Percentiles rank a stretch among this genome's conserved stretches.
Conservation (phyloP, 2,329 filamentous ascomycete species). For the Aschersonia sp. region DNA sequence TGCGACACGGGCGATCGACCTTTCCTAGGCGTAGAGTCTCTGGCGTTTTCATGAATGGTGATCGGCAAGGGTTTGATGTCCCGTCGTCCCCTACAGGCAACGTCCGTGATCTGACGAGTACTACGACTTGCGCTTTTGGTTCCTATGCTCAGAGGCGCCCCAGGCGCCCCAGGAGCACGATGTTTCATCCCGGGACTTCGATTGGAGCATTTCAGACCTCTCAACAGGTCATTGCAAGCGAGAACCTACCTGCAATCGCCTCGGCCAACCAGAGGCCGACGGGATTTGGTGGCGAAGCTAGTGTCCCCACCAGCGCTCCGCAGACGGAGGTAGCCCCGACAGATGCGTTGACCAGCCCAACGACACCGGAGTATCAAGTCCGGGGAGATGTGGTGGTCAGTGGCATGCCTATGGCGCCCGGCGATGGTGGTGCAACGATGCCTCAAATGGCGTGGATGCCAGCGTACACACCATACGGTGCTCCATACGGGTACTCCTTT, state of each 20-base stretch:
- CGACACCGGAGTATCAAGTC: neutral
- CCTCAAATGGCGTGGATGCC: slow-evolving; percentile 8
- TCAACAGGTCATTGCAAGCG: neutral
- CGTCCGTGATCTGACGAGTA: neutral
- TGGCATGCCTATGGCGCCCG: neutral
- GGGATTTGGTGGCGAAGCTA: no score
- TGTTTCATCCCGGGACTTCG: slow-evolving; percentile 4
- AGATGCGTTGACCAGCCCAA: neutral
- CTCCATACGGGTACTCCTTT: slow-evolving; percentile 5
- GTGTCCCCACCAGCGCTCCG: no score
- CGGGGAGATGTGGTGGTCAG: neutral
- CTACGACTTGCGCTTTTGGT: neutral
- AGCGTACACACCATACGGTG: slow-evolving; percentile 5
- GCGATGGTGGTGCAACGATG: neutral
- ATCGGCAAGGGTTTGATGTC: no score
- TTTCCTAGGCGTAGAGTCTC: slow-evolving; percentile 1
- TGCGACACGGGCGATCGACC: slow-evolving; percentile 3
- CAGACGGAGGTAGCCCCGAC: neutral
- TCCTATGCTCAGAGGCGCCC: slow-evolving; percentile 1
- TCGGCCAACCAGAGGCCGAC: no score
- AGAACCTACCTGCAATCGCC: neutral
- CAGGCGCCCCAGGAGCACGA: slow-evolving; percentile 4
- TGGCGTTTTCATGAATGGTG: neutral
- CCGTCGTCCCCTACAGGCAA: neutral
- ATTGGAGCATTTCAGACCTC: neutral